These are phyloP conservation scores for Globisporangium uncinulatum DNA, from an alignment of 352 stramenopile species.

Conservation along the genomic window DNA sequence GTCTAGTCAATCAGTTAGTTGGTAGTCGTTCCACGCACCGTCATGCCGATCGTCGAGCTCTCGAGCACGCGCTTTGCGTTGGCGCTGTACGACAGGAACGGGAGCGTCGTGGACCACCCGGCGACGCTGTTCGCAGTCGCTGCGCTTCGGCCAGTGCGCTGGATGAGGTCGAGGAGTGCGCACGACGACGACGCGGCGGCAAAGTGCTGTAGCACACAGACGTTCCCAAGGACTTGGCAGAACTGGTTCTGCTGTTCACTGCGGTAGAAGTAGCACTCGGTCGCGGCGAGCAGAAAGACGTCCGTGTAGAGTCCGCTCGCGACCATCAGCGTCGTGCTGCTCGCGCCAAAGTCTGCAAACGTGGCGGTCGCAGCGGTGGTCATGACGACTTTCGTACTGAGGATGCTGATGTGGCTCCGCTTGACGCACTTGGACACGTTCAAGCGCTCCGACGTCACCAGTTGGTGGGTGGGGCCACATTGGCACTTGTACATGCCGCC, in stretches of 20 bases:
- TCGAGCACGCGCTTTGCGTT: constrained; percentile 51
- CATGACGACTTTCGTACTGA: constrained; percentile 48
- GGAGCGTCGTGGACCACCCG: constrained; percentile 74
- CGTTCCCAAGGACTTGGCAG: constrained; percentile 89
- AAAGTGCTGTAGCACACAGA: constrained; percentile 93
- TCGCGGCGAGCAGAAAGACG: constrained; percentile 60
- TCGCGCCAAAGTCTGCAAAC: constrained; percentile 38
- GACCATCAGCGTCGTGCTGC: constrained; percentile 22
- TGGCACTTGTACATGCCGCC: constrained; percentile 30
- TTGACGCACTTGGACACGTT: constrained; percentile 34
- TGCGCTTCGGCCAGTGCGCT: constrained; percentile 39
- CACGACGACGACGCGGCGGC: constrained; percentile 54
- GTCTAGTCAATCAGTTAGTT: background rate
- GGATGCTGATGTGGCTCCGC: constrained; percentile 33
- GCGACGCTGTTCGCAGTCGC: constrained; percentile 33
- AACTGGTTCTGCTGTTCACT: constrained; percentile 50
- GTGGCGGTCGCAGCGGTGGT: constrained; percentile 23
- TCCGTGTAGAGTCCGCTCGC: constrained; percentile 72
- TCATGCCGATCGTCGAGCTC: constrained; percentile 70
- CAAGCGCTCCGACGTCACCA: constrained; percentile 37
- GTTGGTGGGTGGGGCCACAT: constrained; percentile 54
- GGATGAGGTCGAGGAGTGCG: constrained; percentile 67
- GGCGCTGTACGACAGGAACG: constrained; percentile 86
- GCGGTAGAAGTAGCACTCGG: constrained; percentile 87
- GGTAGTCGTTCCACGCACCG: constrained; percentile 19